These are phyloP conservation scores for Osmozyma mogii DNA, from an alignment of 805 yeast genomes.

Conservation along the genomic window DNA sequence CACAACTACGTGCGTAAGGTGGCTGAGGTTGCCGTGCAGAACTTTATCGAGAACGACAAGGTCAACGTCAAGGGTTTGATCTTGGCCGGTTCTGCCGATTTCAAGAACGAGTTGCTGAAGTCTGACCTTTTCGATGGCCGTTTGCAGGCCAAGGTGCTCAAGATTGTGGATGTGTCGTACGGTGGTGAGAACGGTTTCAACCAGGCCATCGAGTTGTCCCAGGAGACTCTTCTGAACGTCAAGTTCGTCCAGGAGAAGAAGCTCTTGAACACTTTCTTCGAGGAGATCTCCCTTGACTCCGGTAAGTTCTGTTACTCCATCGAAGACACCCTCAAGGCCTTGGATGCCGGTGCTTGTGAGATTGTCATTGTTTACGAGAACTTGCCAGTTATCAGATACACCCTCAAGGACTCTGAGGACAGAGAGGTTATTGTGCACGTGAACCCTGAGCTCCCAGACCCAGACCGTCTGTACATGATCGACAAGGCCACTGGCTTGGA, in stretches of 20 bases:
- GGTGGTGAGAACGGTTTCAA: constrained; percentile 99
- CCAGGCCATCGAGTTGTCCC: constrained; percentile 97
- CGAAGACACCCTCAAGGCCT: constrained; percentile 91
- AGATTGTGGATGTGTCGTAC: constrained; percentile 93
- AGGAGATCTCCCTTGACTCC: constrained; percentile 94
- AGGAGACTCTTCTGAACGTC: constrained; percentile 94
- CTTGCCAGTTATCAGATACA: constrained; percentile 76
- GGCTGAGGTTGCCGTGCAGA: constrained; percentile 96
- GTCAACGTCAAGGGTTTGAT: constrained; percentile 91
- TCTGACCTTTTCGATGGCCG: constrained; percentile 92
- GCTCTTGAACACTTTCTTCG: constrained; percentile 84
- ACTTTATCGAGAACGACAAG: constrained; percentile 90
- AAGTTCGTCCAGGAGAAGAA: constrained; percentile 98
- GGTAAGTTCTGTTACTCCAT: constrained; percentile 98
- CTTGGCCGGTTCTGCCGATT: constrained; percentile 98
- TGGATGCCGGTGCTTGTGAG: constrained; percentile 95
- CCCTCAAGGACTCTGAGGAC: constrained; percentile 78
- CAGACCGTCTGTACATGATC: constrained; percentile 65
- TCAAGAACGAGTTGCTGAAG: constrained; percentile 87
- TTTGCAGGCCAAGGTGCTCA: constrained; percentile 77
- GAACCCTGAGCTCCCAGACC: constrained; percentile 63
- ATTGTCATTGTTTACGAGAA: constrained; percentile 88
- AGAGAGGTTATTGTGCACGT: constrained; percentile 66
- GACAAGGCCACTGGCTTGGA: constrained; percentile 87
- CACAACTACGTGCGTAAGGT: constrained; percentile 98